A percentile compares a stretch with the other conserved stretches of the same genome.
These are phyloP conservation scores for Fomitopsis pulvina DNA, from an alignment of 768 basidiomycete genomes.

Conservation along the genomic window DNA sequence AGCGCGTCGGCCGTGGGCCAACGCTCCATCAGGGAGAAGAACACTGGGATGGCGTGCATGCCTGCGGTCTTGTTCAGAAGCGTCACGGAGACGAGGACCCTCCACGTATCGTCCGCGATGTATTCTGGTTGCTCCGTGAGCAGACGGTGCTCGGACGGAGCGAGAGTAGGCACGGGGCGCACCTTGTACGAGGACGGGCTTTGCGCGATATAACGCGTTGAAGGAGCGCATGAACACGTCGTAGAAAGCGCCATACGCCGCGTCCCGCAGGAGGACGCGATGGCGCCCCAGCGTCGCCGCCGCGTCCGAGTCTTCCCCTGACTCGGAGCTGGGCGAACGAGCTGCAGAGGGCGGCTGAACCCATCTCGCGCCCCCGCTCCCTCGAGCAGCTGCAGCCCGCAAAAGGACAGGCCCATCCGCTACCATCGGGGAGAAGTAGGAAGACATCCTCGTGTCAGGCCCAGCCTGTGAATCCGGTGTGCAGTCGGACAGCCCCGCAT, in stretches of 20 bases:
- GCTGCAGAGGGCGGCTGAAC: too few species aligned
- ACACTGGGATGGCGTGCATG: conserved; percentile 56
- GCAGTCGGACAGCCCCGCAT: too few species aligned
- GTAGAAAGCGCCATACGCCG: not conserved
- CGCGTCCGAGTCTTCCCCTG: not conserved
- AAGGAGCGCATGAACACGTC: not conserved
- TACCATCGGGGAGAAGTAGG: too few species aligned
- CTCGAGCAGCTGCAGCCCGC: too few species aligned
- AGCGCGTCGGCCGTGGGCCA: conserved; percentile 57
- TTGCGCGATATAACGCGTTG: conserved; percentile 12
- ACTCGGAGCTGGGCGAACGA: not conserved
- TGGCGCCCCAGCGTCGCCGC: not conserved
- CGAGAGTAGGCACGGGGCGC: not conserved
- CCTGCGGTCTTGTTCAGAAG: conserved; percentile 69
- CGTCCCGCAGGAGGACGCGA: not conserved
- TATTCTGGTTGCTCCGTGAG: conserved; percentile 29
- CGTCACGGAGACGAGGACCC: conserved; percentile 57
- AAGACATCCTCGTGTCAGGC: too few species aligned
- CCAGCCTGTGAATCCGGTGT: too few species aligned
- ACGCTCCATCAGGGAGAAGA: conserved; percentile 45
- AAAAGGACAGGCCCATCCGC: too few species aligned
- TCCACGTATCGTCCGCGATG: conserved; percentile 58
- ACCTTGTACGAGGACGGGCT: conserved; percentile 26
- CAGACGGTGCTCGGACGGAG: not conserved
- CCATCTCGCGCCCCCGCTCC: too few species aligned